Percentiles rank a stretch among this genome's conserved stretches.
Conservation (phyloP, 805 yeast species). For the Starmerella etchellsii region DNA sequence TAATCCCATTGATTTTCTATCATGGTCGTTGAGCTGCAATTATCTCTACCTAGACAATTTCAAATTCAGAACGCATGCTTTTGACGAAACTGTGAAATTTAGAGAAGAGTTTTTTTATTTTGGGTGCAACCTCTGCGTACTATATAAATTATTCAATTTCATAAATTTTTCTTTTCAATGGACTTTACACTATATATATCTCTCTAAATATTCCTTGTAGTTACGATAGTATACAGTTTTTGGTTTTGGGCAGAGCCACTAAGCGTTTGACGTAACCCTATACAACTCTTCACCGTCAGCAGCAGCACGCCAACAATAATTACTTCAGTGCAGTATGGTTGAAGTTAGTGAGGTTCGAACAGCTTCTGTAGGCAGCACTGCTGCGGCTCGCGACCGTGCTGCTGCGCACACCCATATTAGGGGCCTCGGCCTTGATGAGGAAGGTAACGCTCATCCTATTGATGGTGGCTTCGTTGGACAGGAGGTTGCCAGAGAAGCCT, state of each 20-base stretch:
- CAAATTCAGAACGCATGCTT: slow-evolving; percentile 33
- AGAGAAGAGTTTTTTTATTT: slow-evolving; percentile 1
- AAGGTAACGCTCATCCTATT: slow-evolving; percentile 65
- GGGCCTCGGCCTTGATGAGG: slow-evolving; percentile 87
- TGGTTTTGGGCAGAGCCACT: too few relatives aligned
- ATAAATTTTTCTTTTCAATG: not conserved
- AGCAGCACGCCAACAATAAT: too few relatives aligned
- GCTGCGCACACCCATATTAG: slow-evolving; percentile 96
- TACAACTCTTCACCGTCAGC: too few relatives aligned
- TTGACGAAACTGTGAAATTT: slow-evolving; percentile 27
- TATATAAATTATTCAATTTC: not conserved
- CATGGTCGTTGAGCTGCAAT: slow-evolving; percentile 41
- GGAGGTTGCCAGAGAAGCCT: slow-evolving; percentile 57
- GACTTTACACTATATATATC: too few relatives aligned
- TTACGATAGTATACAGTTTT: too few relatives aligned
- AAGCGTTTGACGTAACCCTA: too few relatives aligned
- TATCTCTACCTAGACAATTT: slow-evolving; percentile 48
- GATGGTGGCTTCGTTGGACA: slow-evolving; percentile 89
- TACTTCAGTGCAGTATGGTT: too few relatives aligned
- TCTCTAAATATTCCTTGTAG: too few relatives aligned
- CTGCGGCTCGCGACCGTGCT: slow-evolving; percentile 50
- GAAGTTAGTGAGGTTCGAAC: slow-evolving; percentile 68
- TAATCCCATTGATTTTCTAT: slow-evolving; percentile 36
- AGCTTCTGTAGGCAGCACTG: slow-evolving; percentile 8
- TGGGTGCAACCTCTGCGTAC: not conserved